phyloP scores from a whole-genome alignment of 345 rosid species.

The Linum lewisii region DNA sequence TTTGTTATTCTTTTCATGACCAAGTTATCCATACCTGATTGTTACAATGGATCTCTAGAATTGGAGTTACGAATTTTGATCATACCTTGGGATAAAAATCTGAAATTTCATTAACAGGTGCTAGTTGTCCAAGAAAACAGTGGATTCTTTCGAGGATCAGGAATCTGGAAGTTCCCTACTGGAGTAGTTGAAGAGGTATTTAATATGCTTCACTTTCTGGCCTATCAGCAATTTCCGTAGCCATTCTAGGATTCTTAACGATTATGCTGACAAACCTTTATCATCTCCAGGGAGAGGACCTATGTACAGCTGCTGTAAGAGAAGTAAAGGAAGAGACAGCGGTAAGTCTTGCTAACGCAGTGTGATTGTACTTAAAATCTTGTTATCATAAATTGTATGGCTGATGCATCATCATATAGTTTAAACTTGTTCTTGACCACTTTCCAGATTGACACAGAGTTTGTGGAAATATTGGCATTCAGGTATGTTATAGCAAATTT shows the following conservation, averaged over 20 bases:
- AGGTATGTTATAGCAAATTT: conserved; percentile 34
- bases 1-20: too few relatives aligned
- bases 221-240: not conserved
- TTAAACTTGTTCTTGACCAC: conserved; percentile 7
- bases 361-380: not conserved
- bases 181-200: conserved; percentile 72
- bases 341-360: conserved; percentile 32
- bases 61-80: not conserved
- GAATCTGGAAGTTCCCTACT: conserved; percentile 84
- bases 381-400: not conserved
- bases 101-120: conserved; percentile 29
- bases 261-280: conserved; percentile 3
- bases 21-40: too few relatives aligned
- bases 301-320: conserved; percentile 63
- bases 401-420: too few relatives aligned
- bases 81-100: not conserved
- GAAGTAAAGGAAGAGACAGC: conserved; percentile 95
- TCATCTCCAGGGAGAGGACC: conserved; percentile 65
- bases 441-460: conserved; percentile 68
- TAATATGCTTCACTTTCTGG: not conserved
- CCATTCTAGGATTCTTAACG: not conserved
- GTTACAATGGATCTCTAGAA: too few relatives aligned
- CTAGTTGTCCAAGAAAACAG: conserved; percentile 74
- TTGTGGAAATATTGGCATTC: conserved; percentile 66
- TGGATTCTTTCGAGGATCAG: conserved; percentile 44